These are phyloP conservation scores for Seiridium cupressi DNA, from an alignment of 2,329 filamentous ascomycete species.

Conservation along the genomic window DNA sequence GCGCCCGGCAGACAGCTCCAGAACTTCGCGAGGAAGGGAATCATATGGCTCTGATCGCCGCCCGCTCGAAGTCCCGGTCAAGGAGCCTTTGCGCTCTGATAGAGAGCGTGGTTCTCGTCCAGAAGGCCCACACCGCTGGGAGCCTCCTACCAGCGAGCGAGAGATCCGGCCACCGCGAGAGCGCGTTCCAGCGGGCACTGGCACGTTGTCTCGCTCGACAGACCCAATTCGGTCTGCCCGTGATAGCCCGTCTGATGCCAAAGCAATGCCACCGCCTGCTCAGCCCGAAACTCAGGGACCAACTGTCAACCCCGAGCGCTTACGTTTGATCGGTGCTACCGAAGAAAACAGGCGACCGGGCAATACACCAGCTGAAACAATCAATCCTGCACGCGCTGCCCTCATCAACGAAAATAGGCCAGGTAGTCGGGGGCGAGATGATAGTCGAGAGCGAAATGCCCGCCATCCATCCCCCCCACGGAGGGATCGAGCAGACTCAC, in stretches of 20 bases:
- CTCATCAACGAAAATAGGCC: conserved; percentile 39
- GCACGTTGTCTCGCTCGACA: conserved; percentile 16
- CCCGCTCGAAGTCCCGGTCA: conserved; percentile 30
- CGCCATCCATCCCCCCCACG: conserved; percentile 46
- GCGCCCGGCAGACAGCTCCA: conserved; percentile 37
- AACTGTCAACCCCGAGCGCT: conserved; percentile 54
- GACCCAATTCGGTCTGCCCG: conserved; percentile 23
- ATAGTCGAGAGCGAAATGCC: conserved; percentile 39
- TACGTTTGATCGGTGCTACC: conserved; percentile 40
- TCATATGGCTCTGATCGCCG: conserved; percentile 40
- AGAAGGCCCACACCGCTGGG: conserved; percentile 24
- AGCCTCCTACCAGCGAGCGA: conserved; percentile 36
- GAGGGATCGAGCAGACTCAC: conserved; percentile 35
- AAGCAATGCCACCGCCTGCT: conserved; percentile 26
- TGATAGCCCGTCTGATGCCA: conserved; percentile 23
- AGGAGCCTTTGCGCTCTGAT: conserved; percentile 36
- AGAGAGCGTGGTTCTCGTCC: conserved; percentile 33
- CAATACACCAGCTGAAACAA: conserved; percentile 33
- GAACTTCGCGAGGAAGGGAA: conserved; percentile 41
- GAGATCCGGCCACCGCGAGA: conserved; percentile 30
- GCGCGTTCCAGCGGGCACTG: conserved; percentile 23
- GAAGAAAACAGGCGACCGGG: not conserved
- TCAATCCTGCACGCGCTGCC: conserved; percentile 49
- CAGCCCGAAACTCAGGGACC: conserved; percentile 37
- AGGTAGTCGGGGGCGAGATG: conserved; percentile 39